A percentile compares a stretch with the other conserved stretches of the same genome.
Evolutionary conservation across 2,329 filamentous ascomycete species (phyloP).

Genomic region (Nannizziopsis barbatae): DNA sequence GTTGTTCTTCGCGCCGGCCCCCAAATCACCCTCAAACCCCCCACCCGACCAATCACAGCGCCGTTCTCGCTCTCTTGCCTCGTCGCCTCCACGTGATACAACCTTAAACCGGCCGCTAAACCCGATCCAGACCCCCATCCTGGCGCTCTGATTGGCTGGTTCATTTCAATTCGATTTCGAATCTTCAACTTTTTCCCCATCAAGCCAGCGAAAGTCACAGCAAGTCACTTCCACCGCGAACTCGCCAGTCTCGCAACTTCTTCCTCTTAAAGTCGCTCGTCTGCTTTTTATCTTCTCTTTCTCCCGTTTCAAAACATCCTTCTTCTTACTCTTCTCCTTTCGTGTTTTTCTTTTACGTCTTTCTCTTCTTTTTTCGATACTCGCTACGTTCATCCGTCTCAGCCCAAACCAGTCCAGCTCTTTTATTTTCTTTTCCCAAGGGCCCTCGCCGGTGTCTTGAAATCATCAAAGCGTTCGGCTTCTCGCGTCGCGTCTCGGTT

Average conservation of each 20-base stretch:
- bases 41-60: not conserved
- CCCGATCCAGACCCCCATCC: not conserved
- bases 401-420: not conserved
- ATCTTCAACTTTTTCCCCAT: not conserved
- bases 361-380: not conserved
- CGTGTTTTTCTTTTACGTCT: not conserved
- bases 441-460: not conserved
- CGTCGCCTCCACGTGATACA: conserved; percentile 6
- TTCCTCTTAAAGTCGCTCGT: not conserved
- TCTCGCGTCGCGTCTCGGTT: too few relatives aligned
- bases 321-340: conserved; percentile 4
- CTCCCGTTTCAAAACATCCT: conserved; percentile 1
- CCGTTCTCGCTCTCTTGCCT: not conserved
- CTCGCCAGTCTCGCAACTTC: not conserved
- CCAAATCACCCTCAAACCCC: too few relatives aligned
- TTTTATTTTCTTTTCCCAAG: not conserved
- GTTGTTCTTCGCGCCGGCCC: not conserved
- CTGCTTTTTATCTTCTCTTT: not conserved
- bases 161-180: not conserved
- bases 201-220: too few relatives aligned
- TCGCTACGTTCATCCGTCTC: not conserved
- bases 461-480: too few relatives aligned
- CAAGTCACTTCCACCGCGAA: not conserved
- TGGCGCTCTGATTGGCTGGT: not conserved
- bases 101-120: conserved; percentile 2